Evolutionary conservation across 768 basidiomycete species (phyloP).

Genomic region (Pulveroboletus ravenelii): DNA sequence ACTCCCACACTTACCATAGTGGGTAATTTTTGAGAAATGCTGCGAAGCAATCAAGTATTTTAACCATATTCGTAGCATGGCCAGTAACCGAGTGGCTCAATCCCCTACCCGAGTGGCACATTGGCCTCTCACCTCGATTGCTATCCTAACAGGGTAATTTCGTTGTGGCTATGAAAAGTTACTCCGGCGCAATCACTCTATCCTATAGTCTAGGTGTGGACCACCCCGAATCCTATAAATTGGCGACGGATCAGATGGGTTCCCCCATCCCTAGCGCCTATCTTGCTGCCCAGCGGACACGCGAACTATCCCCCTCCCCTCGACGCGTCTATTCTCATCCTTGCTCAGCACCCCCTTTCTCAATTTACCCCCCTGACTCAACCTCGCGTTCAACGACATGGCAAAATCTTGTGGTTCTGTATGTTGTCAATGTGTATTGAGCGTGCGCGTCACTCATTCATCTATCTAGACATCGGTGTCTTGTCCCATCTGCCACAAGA

Average conservation of each 20-base stretch:
- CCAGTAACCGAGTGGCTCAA: constrained; percentile 25
- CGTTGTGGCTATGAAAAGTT: constrained; percentile 13
- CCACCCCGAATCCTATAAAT: constrained; percentile 17
- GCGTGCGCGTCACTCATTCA: neutral
- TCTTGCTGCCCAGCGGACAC: neutral
- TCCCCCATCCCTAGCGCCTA: neutral
- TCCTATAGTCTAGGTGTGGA: constrained; percentile 13
- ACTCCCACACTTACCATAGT: constrained; percentile 12
- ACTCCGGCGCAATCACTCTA: constrained; percentile 24
- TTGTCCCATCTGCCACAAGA: constrained; percentile 14
- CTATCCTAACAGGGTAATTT: constrained; percentile 22
- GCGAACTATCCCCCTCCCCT: neutral
- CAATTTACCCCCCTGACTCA: neutral
- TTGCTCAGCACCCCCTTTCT: neutral
- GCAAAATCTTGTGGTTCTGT: constrained; percentile 2
- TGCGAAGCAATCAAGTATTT: constrained; percentile 18
- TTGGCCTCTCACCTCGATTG: constrained; percentile 14
- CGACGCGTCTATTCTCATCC: neutral
- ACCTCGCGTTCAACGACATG: no score
- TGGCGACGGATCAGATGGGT: constrained; percentile 2
- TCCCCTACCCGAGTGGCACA: no score
- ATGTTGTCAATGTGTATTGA: neutral
- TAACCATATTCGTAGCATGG: no score
- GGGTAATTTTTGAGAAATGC: no score
- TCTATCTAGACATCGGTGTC: constrained; percentile 1